These are phyloP conservation scores for Domatiomyces globalis DNA, from an alignment of 2,329 filamentous ascomycete species.

Conservation along the genomic window DNA sequence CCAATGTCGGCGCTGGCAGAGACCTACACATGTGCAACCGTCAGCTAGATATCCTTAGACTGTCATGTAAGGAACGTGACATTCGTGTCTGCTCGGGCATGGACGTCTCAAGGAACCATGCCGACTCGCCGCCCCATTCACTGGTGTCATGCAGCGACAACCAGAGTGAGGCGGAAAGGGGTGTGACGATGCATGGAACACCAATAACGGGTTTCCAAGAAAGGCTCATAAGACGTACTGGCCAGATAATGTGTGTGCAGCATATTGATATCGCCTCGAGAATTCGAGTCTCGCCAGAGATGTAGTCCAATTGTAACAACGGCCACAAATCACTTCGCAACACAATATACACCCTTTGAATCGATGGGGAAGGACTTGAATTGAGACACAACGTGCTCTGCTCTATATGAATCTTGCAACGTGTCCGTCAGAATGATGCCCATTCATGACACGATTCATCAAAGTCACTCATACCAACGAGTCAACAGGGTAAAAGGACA, in stretches of 20 bases:
- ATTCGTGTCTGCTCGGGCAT: background rate
- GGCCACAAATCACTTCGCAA: background rate
- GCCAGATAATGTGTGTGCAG: constrained; percentile 18
- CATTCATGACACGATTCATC: background rate
- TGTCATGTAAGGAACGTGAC: background rate
- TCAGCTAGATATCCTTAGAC: background rate
- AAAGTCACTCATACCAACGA: background rate
- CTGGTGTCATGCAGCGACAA: background rate
- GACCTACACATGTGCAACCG: constrained; percentile 42
- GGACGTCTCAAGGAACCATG: background rate
- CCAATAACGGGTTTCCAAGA: constrained; percentile 1
- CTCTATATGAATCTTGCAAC: background rate
- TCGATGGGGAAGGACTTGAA: background rate
- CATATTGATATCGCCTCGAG: constrained; percentile 10
- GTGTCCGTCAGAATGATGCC: background rate
- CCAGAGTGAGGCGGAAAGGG: background rate
- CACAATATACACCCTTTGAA: background rate
- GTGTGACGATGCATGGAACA: constrained; percentile 4
- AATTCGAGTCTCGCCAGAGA: background rate
- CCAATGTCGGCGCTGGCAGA: constrained; percentile 91
- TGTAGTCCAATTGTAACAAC: background rate
- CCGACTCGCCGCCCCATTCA: background rate
- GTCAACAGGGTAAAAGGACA: background rate
- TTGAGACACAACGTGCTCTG: background rate
- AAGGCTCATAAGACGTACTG: constrained; percentile 11